Base-by-base conservation (phyloP, 192 early-diverging fungal species). In the Gryganskiella cystojenkinii region DNA sequence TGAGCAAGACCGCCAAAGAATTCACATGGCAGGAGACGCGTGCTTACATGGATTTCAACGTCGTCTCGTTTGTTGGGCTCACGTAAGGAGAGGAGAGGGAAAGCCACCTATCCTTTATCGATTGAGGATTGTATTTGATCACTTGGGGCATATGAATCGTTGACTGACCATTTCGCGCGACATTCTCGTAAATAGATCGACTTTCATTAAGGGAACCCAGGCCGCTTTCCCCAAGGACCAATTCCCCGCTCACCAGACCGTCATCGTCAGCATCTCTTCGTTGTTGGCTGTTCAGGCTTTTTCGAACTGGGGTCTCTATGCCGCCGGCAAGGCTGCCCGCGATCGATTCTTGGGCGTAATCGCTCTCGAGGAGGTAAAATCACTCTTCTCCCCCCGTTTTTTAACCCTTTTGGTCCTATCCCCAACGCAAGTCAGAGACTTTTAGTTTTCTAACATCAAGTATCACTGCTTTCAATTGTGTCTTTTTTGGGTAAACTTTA, bases 231-330 rank as follows among this genome's bases (percentile, higher is more conserved):
- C 78, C 28, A 80, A 71, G 61, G 74, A 63, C 8, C 47, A 57
- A 17, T 60, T 58, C 42, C 74, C 74, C 9, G 49, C 64, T 0
- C 74, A 78, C 69, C 60, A 67, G 56, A 80, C 64, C 1, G 70
- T 72, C 20, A 56, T 97, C 17, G 89, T 95, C 33, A 97, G 93
- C 59, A 88, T 97, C 51, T 92, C 93, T 34, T 93, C 94, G 10
- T 70, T 95, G 27, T 61, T 91, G 25, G 93, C 92, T 2, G 81
- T 95, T n/a, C 67, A 88, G 71, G 70, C 94, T 4, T 92, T 88
- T 65, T 78, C 92, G 30, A 86, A 93, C 76, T 95, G 92, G 94
- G 89, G 91, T 11, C 76, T 94, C 4, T 97, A 97, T 76, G 88
- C 90, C 6, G 82, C 90, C 0, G 86, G 85, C 15, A 95, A 95